A percentile compares a stretch with the other conserved stretches of the same genome.
Conservation (phyloP, 1,284 basidiomycete genomes). For the Cronartium quercuum region DNA sequence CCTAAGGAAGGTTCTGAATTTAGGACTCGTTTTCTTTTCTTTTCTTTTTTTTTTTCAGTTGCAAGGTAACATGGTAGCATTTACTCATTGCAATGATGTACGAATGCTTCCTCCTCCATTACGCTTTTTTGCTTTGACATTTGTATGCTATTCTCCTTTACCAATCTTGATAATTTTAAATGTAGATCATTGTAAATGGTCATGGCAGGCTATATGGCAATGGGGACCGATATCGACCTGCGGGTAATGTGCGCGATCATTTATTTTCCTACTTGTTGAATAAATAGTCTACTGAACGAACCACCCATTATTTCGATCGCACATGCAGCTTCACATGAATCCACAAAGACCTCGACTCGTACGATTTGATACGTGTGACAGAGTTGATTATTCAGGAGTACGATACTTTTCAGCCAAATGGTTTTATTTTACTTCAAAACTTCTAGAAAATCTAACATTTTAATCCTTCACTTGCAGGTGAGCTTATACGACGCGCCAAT, state of each 20-base stretch:
- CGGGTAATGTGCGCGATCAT: constrained; percentile 4
- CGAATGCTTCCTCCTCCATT: not conserved
- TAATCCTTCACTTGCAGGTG: not conserved
- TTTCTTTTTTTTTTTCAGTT: not conserved
- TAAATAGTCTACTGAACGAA: no score
- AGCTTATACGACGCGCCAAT: constrained; percentile 16
- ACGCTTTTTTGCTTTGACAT: not conserved
- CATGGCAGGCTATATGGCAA: constrained; percentile 7
- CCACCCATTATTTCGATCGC: not conserved
- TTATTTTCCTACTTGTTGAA: not conserved
- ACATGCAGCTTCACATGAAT: not conserved
- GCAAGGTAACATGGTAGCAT: constrained; percentile 8
- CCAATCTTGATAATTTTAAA: not conserved
- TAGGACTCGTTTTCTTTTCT: no score
- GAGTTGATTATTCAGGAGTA: constrained; percentile 32
- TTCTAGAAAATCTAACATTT: not conserved
- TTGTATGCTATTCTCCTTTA: not conserved
- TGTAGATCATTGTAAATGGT: constrained; percentile 15
- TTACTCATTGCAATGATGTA: constrained; percentile 9
- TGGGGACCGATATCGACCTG: constrained; percentile 21
- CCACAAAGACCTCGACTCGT: constrained; percentile 19
- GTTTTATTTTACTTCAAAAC: not conserved
- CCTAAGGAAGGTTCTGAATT: not conserved
- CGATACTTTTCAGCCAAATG: not conserved
- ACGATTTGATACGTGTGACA: constrained; percentile 12